Evolutionary conservation across 2,329 filamentous ascomycete species (phyloP).

Genomic region (Neopestalotiopsis sp.): DNA sequence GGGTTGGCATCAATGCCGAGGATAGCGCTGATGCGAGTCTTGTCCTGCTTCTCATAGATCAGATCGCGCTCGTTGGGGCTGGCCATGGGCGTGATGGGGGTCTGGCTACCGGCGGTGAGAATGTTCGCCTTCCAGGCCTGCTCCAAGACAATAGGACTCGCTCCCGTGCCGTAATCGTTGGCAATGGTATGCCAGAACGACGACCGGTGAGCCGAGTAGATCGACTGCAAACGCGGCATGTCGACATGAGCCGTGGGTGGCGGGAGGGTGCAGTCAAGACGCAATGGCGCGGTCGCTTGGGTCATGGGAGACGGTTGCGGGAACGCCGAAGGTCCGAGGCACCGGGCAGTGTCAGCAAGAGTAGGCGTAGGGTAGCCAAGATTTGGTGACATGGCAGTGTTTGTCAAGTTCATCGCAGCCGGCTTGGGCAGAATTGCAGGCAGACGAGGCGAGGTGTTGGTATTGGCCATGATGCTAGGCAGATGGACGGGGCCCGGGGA

Average conservation of each 20-base stretch:
- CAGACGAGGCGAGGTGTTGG: slow-evolving; percentile 54
- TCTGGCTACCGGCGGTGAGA: slow-evolving; percentile 44
- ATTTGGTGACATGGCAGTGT: slow-evolving; percentile 40
- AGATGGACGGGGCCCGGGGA: slow-evolving; percentile 55
- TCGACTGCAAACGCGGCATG: slow-evolving; percentile 68
- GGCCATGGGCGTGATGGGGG: slow-evolving; percentile 59
- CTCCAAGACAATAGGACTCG: slow-evolving; percentile 68
- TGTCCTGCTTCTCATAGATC: slow-evolving; percentile 52
- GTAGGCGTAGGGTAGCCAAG: slow-evolving; percentile 46
- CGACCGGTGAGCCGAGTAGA: slow-evolving; percentile 73
- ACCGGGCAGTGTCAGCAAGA: slow-evolving; percentile 45
- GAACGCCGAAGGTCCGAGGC: slow-evolving; percentile 52
- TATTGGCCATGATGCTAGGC: slow-evolving; percentile 56
- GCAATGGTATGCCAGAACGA: slow-evolving; percentile 78
- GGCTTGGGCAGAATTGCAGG: slow-evolving; percentile 73
- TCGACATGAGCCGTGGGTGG: slow-evolving; percentile 57
- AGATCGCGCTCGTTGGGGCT: slow-evolving; percentile 55
- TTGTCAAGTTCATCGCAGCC: slow-evolving; percentile 51
- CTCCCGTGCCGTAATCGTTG: slow-evolving; percentile 70
- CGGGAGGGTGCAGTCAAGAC: slow-evolving; percentile 63
- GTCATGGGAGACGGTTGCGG: slow-evolving; percentile 45
- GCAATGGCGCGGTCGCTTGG: slow-evolving; percentile 51
- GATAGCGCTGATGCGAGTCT: slow-evolving; percentile 68
- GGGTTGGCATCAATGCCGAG: slow-evolving; percentile 65
- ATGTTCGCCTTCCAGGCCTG: slow-evolving; percentile 68